phyloP scores from a whole-genome alignment of 169 alveolate genomes.

The Cryptosporidium xiaoi region DNA sequence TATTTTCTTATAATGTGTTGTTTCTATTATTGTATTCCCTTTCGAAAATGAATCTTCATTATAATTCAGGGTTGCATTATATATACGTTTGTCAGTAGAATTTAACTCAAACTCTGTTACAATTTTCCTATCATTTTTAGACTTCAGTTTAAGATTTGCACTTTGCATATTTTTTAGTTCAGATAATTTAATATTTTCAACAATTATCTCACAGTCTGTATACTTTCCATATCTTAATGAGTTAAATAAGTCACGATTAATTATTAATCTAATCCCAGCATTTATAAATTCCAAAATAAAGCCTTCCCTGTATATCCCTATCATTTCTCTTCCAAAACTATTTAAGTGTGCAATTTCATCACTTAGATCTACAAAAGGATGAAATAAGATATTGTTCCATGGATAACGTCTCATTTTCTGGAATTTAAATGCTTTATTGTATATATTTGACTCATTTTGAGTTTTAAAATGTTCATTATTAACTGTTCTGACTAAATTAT shows the following conservation, averaged over 20 bases:
- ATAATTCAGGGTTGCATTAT: neutral
- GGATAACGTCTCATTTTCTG: conserved; percentile 45
- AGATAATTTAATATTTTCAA: neutral
- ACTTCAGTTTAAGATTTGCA: neutral
- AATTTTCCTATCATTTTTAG: neutral
- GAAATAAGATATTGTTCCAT: conserved; percentile 12
- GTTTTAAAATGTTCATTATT: neutral
- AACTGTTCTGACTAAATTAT: neutral
- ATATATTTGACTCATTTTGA: neutral
- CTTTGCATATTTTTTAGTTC: neutral
- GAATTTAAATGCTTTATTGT: conserved; percentile 9
- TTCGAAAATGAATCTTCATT: neutral
- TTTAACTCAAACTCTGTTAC: neutral
- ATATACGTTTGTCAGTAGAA: neutral
- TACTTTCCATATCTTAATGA: conserved; percentile 40
- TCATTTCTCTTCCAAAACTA: neutral
- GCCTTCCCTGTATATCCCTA: neutral
- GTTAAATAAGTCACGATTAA: conserved; percentile 16
- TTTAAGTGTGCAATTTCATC: neutral
- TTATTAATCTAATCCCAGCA: conserved; percentile 41
- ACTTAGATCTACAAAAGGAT: conserved; percentile 29
- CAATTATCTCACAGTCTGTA: conserved; percentile 3
- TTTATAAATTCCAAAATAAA: conserved; percentile 19
- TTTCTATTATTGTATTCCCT: neutral
- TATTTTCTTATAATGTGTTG: neutral